phyloP scores from a whole-genome alignment of 2,329 filamentous ascomycete genomes.

The Nemania diffusa region DNA sequence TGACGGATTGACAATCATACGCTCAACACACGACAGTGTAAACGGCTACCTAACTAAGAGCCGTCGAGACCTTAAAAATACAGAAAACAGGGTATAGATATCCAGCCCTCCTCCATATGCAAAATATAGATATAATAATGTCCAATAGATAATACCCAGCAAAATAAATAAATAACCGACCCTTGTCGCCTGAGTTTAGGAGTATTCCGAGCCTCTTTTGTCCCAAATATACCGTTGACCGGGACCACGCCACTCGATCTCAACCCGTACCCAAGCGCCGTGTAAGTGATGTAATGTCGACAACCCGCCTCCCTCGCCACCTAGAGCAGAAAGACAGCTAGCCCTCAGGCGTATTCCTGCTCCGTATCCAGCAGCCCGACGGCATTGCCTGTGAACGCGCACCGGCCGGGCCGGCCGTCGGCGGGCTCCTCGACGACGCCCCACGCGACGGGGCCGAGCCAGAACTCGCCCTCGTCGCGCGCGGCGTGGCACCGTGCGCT shows the following conservation, averaged over 20 bases:
- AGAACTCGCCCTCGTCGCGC: slow-evolving; percentile 45
- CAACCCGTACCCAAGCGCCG: neutral
- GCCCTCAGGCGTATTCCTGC: slow-evolving; percentile 52
- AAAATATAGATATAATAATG: neutral
- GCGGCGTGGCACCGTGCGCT: slow-evolving; percentile 59
- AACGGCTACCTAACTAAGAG: neutral
- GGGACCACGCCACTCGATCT: neutral
- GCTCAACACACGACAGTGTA: slow-evolving; percentile 1
- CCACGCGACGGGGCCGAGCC: slow-evolving; percentile 56
- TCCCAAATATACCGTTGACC: neutral
- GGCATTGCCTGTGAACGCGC: slow-evolving; percentile 54
- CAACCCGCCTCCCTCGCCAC: neutral
- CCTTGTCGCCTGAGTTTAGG: neutral
- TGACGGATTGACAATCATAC: slow-evolving; percentile 8
- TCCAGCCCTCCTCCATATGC: slow-evolving; percentile 4
- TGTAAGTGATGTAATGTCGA: neutral
- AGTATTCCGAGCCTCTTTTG: neutral
- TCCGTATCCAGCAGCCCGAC: slow-evolving; percentile 50
- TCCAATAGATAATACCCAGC: slow-evolving; percentile 18
- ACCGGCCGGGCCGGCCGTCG: slow-evolving; percentile 55
- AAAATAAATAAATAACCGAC: neutral
- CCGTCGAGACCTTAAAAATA: slow-evolving; percentile 9
- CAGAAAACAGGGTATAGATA: slow-evolving; percentile 18
- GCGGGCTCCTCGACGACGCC: slow-evolving; percentile 57
- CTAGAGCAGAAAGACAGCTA: neutral